Evolutionary conservation across 139 green algal species (phyloP), one percentile per base, ranked within the genome.

Genomic region (Chlamydomonas eustigma): DNA sequence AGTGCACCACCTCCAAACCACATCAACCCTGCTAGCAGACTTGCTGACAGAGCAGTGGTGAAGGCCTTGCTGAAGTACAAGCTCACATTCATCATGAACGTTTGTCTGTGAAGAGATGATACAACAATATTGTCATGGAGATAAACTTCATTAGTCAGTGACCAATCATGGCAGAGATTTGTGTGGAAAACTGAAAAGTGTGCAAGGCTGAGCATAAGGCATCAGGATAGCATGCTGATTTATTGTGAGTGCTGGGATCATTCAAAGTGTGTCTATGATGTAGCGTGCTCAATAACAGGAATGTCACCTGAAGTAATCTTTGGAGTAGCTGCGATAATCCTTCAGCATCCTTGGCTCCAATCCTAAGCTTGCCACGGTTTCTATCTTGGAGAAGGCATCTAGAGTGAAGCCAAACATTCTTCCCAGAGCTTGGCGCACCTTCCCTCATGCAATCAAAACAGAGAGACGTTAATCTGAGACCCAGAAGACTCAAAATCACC

Each of bases 381-480:
- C 58, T 0, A 81, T 78, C 34, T 72, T 74, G 37, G n/a, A 63
- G 64, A 85, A 81, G 2, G 77, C 39, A 71, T 77, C 68, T 8
- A 79, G 74, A 1, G 75, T 71, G 69, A 85, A 85, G 58, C 79
- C 79, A 38, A 80, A 84, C 65, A 85, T 78, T 37, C 80, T 71
- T 34, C 80, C 80, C 64, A 85, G 77, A 31, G 31, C 18, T 65
- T 76, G 69, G 3, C 76, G 71, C 30, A 58, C 44, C 44, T 58
- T 28, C 44, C n/a, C n/a, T n/a, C n/a, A n/a, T n/a, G n/a, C n/a
- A n/a, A n/a, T n/a, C n/a, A n/a, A n/a, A n/a, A n/a, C n/a, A n/a
- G n/a, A n/a, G n/a, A n/a, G n/a, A n/a, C n/a, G n/a, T n/a, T n/a
- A n/a, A n/a, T n/a, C n/a, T n/a, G n/a, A n/a, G n/a, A n/a, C n/a